Base-by-base conservation (phyloP, 176 grass and related monocot genomes). In the Luzula sylvatica region DNA sequence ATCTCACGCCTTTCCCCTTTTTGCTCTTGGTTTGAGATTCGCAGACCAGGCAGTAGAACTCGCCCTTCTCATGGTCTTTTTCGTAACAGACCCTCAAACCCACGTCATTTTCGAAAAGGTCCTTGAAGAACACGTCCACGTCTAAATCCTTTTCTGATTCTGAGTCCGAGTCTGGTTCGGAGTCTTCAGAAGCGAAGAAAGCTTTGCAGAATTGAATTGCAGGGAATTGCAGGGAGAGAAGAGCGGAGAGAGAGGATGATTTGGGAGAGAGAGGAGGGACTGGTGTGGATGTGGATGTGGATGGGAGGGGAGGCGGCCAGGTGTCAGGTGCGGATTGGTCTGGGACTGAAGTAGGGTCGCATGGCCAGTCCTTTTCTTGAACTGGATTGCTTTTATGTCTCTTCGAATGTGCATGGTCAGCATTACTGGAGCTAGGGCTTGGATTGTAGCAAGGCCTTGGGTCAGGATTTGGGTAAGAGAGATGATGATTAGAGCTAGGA, bases 21-120 rank as follows among this genome's bases (percentile, higher is more conserved):
- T 56, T 66, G 57, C 11, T 35, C 57, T 63, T 71, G n/a, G 38
- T 45, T 11, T 40, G 79, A 30, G 45, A 60, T 32, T 23, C 61
- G 35, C 83, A 95, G 11, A 65, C 88, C 41, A 95, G 51, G 72
- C 88, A 95, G 22, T 17, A 2, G 66, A 95, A 95, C 52, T 72
- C 51, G 20, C 76, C 73, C 0, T 48, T 55, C 52, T 75, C 76
- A 24, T 64, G 63, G 5, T 66, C 23, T 17, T 56, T 61, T 74
- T 83, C 70, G 61, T 95, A 95, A 72, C 77, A 73, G 18, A 47
- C 65, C 38, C 19, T 20, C 15, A 84, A 61, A 69, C 5, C 56
- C n/a, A 38, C 61, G 35, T 69, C 63, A 24, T 61, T 65, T 74
- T 65, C 56, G 63, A 79, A 79, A 41, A 82, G 9, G 7, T 19